Percentiles rank a stretch among this genome's conserved stretches.
These are phyloP conservation scores for Aechmea fasciata DNA, from an alignment of 176 grass and related monocot species.

Conservation along the genomic window DNA sequence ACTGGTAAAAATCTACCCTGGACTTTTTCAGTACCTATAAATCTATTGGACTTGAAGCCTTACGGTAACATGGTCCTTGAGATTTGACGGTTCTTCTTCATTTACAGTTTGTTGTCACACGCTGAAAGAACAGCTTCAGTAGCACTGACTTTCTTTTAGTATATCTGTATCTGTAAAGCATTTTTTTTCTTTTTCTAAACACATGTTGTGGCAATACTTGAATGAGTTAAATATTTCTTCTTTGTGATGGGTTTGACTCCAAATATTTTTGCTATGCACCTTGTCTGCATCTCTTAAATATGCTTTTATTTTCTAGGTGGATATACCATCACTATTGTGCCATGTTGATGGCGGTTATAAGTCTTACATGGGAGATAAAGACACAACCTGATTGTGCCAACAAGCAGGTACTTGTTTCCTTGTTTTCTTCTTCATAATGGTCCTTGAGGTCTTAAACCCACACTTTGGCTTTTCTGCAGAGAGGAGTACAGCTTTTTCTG, in stretches of 20 bases:
- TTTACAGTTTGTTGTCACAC: too few relatives aligned
- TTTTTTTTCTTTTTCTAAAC: background rate
- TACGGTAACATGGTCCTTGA: too few relatives aligned
- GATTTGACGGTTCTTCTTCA: too few relatives aligned
- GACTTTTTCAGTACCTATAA: too few relatives aligned
- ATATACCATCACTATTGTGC: slow-evolving; percentile 98
- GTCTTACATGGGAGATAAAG: slow-evolving; percentile 97
- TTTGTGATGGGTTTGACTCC: background rate
- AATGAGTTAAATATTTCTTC: background rate
- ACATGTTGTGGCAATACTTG: background rate
- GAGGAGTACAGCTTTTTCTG: slow-evolving; percentile 86
- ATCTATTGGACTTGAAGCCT: too few relatives aligned
- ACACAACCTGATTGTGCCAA: slow-evolving; percentile 79
- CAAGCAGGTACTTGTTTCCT: slow-evolving; percentile 61
- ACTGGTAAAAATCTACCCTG: too few relatives aligned
- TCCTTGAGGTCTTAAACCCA: slow-evolving; percentile 3
- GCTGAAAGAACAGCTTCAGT: too few relatives aligned
- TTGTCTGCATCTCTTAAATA: background rate
- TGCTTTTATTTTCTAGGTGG: slow-evolving; percentile 59
- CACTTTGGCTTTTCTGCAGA: slow-evolving; percentile 31
- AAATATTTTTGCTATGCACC: slow-evolving; percentile 1
- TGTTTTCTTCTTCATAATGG: slow-evolving; percentile 7
- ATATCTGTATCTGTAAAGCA: too few relatives aligned
- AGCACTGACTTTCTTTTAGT: too few relatives aligned
- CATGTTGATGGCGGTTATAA: slow-evolving; percentile 93